Evolutionary conservation across 2,329 filamentous ascomycete genomes (phyloP).

Genomic region (Penicillium freii): DNA sequence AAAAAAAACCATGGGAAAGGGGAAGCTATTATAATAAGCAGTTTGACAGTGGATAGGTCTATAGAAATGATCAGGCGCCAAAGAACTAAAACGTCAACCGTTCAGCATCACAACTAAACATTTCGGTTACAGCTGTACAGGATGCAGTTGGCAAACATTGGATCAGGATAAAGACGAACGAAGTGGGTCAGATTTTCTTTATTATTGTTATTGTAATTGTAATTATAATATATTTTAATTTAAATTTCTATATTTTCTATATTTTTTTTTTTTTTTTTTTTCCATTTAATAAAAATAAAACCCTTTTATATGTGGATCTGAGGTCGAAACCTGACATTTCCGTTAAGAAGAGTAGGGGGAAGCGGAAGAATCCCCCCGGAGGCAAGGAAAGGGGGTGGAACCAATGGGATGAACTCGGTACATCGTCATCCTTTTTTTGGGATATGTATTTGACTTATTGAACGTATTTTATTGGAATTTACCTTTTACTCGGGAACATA

Average conservation of each 20-base stretch:
- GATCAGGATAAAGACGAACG: constrained; percentile 31
- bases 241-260: constrained; percentile 5
- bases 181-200: constrained; percentile 25
- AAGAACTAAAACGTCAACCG: constrained; percentile 32
- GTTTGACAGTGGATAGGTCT: constrained; percentile 34
- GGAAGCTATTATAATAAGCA: constrained; percentile 28
- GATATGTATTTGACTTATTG: neutral
- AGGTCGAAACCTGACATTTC: constrained; percentile 11
- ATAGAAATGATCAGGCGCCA: constrained; percentile 36
- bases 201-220: constrained; percentile 1
- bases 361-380: constrained; percentile 19
- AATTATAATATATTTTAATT: constrained; percentile 5
- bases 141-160: constrained; percentile 37
- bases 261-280: constrained; percentile 1
- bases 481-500: neutral
- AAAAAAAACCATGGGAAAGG: constrained; percentile 21
- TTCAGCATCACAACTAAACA: constrained; percentile 28
- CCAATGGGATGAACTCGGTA: constrained; percentile 13
- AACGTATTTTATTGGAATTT: neutral
- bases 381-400: constrained; percentile 22
- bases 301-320: constrained; percentile 14
- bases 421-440: constrained; percentile 15
- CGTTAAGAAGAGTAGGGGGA: constrained; percentile 13
- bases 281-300: neutral
- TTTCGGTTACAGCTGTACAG: constrained; percentile 40